Evolutionary conservation across 1,284 basidiomycete species (phyloP), one percentile per base, ranked within the genome.

Genomic region (Fomes fomentarius): DNA sequence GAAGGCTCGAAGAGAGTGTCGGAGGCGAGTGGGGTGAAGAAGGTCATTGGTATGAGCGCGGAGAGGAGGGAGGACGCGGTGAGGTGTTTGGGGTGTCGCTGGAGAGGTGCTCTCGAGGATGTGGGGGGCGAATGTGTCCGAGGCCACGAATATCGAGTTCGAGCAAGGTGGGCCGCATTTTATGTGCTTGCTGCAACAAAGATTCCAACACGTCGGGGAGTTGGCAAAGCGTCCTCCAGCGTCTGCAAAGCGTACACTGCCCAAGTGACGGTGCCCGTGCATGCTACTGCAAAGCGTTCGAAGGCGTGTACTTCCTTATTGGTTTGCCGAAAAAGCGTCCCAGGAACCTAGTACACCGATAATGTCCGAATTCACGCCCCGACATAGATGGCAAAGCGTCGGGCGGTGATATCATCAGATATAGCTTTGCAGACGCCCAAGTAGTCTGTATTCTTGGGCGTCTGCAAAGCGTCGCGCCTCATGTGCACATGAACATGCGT

Each of bases 371-470:
- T 31, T 30, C 25, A 25, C 5, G 26, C 42, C 42, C 42, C 28
- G 41, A 33, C 28, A 14, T 44, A 21, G 17, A 8, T 19, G 40
- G 28, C 26, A 44, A 44, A 33, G 42, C 28, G 28, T 31, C 28
- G 42, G 42, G 42, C 42, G 42, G 28, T 31, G 42, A 31, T 44
- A 19, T 44, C n/a, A 28, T 30, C n/a, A 19, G 26, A 30, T 28
- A 43, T 15, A 8, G 42, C 42, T 44, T 44, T 44, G 42, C 42
- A 44, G 42, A 44, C 42, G 42, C 42, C 42, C 42, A 17, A 22
- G 14, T 26, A 39, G 3, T 17, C 19, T 39, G 19, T 8, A 2
- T 4, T 9, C 38, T 9, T 17, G 19, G 38, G 19, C 19, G 35
- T 21, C 38, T 39, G 38, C 17, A 28, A 43, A 43, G 41, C 40